phyloP scores from a whole-genome alignment of 2,329 filamentous ascomycete species.

The Paecilomyces fulvus region DNA sequence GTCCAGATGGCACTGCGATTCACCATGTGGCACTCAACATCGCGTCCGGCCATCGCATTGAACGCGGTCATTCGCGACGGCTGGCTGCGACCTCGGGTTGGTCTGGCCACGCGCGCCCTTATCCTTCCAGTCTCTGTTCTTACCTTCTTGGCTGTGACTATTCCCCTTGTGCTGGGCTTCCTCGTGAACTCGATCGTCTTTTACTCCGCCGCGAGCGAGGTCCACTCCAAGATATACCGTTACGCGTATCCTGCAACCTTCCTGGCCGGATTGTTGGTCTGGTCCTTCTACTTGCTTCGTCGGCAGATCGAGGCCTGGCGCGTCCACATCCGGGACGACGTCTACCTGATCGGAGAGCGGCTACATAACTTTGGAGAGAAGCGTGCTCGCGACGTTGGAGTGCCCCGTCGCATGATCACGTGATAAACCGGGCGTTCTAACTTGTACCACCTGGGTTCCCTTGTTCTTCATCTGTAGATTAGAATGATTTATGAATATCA shows the following conservation, averaged over 20 bases:
- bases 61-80: conserved; percentile 65
- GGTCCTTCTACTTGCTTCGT: conserved; percentile 28
- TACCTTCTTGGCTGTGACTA: conserved; percentile 53
- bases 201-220: conserved; percentile 17
- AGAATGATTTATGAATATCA: neutral
- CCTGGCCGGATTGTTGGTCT: conserved; percentile 45
- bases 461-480: conserved; percentile 1
- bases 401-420: conserved; percentile 30
- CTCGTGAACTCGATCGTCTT: conserved; percentile 39
- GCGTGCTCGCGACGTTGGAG: conserved; percentile 30
- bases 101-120: conserved; percentile 74
- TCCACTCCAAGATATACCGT: conserved; percentile 45
- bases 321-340: conserved; percentile 78
- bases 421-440: conserved; percentile 8
- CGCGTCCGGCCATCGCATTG: conserved; percentile 65
- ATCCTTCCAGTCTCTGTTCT: conserved; percentile 64
- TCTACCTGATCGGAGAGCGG: conserved; percentile 89
- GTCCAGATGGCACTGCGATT: conserved; percentile 68
- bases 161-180: conserved; percentile 55
- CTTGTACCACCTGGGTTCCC: neutral
- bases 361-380: conserved; percentile 84
- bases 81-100: conserved; percentile 69
- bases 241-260: conserved; percentile 66
- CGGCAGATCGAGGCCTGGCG: conserved; percentile 67
- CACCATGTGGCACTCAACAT: conserved; percentile 58